Percentiles rank a stretch among this genome's conserved stretches.
Conservation (phyloP, 768 basidiomycete genomes). For the Mycena sanguinolenta region DNA sequence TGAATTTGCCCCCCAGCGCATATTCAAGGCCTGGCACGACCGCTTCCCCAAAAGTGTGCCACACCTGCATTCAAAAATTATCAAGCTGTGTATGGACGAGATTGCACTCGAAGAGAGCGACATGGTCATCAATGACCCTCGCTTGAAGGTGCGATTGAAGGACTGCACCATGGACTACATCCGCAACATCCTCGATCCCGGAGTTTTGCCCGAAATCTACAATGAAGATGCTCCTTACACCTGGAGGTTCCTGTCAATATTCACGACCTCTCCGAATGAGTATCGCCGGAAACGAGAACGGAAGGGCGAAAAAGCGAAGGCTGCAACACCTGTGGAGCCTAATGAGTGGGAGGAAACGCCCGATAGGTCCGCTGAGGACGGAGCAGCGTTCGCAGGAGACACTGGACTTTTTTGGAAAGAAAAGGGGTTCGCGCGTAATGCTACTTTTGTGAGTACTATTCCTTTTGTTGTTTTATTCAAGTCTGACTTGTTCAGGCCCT, state of each 20-base stretch:
- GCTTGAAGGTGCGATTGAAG: no score
- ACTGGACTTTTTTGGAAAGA: slow-evolving; percentile 9
- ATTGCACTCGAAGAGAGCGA: no score
- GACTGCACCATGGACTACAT: no score
- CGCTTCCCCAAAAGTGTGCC: no score
- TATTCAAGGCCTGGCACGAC: slow-evolving; percentile 15
- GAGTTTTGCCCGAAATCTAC: not conserved
- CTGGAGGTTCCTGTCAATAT: not conserved
- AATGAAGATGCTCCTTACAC: slow-evolving; percentile 1
- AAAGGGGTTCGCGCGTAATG: slow-evolving; percentile 40
- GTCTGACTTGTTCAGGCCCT: slow-evolving; percentile 17
- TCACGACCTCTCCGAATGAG: slow-evolving; percentile 8
- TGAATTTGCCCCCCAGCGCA: not conserved
- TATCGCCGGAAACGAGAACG: slow-evolving; percentile 8
- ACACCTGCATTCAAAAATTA: no score
- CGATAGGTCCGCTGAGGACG: not conserved
- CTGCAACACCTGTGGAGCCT: not conserved
- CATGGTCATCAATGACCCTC: no score
- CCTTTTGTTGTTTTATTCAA: not conserved
- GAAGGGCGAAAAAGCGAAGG: not conserved
- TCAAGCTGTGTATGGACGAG: no score
- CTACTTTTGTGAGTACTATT: slow-evolving; percentile 36
- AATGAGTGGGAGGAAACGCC: slow-evolving; percentile 30
- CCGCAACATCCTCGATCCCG: slow-evolving; percentile 5
- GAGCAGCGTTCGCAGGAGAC: slow-evolving; percentile 14